Base-by-base conservation (phyloP, 2,329 filamentous ascomycete species). In the Alternaria panax region DNA sequence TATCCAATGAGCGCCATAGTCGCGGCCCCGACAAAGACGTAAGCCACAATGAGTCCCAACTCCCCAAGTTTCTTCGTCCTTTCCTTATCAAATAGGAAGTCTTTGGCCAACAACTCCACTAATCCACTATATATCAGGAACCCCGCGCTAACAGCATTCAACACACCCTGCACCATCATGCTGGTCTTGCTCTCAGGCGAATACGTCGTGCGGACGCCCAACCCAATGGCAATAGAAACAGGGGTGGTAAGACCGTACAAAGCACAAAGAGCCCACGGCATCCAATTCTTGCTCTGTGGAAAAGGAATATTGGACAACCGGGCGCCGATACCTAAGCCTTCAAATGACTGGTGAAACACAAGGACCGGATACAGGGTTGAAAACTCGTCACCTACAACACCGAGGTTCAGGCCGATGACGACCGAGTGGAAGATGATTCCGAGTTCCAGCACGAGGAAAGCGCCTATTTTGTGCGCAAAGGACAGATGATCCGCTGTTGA, bases 361-460 rank as follows among this genome's bases (percentile, higher is more conserved):
- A 57, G 32, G 2, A 57, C 54, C 1, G 48, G 41, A 7, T 53
- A 54, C 14, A 57, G 54, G 1, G 54, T 57, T 2, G 41, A 40
- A n/a, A 57, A 57, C 1, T 48, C 45, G 41, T 46, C 9, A n/a
- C 40, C 54, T 11, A 57, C 48, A 16, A 57, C 54, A 11, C 54
- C 54, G 4, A 57, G 48, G 32, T 54, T 57, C 18, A 57, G 9
- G 6, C 54, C 48, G 48, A 57, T 47, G 30, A 57, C 54, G 24
- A 53, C 54, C 9, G 54, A 57, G 32, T 57, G 54, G 16, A 57
- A 57, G 2, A 53, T 47, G 3, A 57, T 57, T 18, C 54, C 54
- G 16, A 54, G 41, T 41, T 57, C 54, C 2, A 57, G 20, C 7
- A 57, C 54, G n/a, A 57, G 54, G 9, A 57, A 57, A 2, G 54